Evolutionary conservation across 108 stramenopile species (phyloP).

Genomic region (Mediolabrus comicus): DNA sequence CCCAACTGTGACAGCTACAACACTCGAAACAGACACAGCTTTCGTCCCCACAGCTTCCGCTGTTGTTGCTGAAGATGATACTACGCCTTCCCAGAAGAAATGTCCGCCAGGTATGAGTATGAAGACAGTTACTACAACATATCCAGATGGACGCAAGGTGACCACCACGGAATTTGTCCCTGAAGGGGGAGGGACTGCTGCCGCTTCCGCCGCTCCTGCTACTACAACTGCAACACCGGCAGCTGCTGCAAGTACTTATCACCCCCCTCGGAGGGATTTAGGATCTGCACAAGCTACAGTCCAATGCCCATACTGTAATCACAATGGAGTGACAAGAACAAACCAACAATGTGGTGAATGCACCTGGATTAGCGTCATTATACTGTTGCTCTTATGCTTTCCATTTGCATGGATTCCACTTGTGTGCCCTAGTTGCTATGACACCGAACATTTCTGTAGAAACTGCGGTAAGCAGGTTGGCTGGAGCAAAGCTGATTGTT

Average conservation of each 20-base stretch:
- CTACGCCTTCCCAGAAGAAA: background rate
- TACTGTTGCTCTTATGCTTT: conserved; percentile 21
- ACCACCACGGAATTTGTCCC: conserved; percentile 33
- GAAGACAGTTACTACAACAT: conserved; percentile 29
- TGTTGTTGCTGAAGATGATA: background rate
- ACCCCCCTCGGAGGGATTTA: conserved; percentile 28
- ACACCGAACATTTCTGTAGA: conserved; percentile 34
- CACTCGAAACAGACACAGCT: no score
- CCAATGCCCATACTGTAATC: conserved; percentile 30
- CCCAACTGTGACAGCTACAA: no score
- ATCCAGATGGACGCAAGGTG: conserved; percentile 40
- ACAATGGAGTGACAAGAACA: conserved; percentile 12
- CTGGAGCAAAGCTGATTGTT: conserved; percentile 30
- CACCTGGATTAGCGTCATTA: conserved; percentile 29
- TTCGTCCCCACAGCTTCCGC: background rate
- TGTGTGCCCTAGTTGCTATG: conserved; percentile 25
- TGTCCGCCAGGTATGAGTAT: conserved; percentile 4
- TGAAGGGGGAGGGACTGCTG: background rate
- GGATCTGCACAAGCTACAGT: conserved; percentile 15
- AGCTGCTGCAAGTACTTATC: background rate
- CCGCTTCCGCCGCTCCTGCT: conserved; percentile 5
- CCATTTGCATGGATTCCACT: conserved; percentile 42
- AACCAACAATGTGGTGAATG: conserved; percentile 18
- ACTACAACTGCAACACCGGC: background rate
- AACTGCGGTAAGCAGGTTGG: conserved; percentile 41